These are phyloP conservation scores for Aspergillus sclerotialis DNA, from an alignment of 2,329 filamentous ascomycete species.

Conservation along the genomic window DNA sequence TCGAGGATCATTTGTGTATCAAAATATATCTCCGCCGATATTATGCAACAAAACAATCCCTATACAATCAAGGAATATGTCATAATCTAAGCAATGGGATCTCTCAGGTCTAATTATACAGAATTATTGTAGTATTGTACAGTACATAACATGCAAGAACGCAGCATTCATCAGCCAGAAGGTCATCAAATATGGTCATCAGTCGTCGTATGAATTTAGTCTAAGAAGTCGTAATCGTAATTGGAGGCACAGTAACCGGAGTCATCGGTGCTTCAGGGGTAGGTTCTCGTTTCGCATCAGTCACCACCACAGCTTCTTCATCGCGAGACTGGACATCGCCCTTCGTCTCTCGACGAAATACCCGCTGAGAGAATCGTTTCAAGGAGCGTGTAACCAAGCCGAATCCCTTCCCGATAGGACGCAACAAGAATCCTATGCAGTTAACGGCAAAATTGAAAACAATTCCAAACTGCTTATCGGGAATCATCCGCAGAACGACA, in stretches of 20 bases:
- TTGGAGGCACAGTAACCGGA: slow-evolving; percentile 28
- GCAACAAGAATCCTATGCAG: slow-evolving; percentile 47
- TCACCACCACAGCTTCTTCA: slow-evolving; percentile 10
- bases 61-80: background rate
- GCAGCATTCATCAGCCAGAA: background rate
- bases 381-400: slow-evolving; percentile 16
- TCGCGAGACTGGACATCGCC: slow-evolving; percentile 5
- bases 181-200: background rate
- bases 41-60: too few relatives aligned
- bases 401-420: slow-evolving; percentile 25
- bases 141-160: too few relatives aligned
- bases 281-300: slow-evolving; percentile 6
- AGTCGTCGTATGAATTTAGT: slow-evolving; percentile 3
- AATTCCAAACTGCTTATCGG: slow-evolving; percentile 54
- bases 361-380: slow-evolving; percentile 17
- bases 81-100: too few relatives aligned
- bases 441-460: slow-evolving; percentile 45
- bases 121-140: background rate
- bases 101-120: background rate
- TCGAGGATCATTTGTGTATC: too few relatives aligned
- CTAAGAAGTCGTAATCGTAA: slow-evolving; percentile 31
- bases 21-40: too few relatives aligned
- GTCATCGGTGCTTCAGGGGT: slow-evolving; percentile 14
- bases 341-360: slow-evolving; percentile 3
- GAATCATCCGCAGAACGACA: slow-evolving; percentile 71